Evolutionary conservation across 441 rosid species (phyloP).

Genomic region (Euphorbia schlechtendalii): DNA sequence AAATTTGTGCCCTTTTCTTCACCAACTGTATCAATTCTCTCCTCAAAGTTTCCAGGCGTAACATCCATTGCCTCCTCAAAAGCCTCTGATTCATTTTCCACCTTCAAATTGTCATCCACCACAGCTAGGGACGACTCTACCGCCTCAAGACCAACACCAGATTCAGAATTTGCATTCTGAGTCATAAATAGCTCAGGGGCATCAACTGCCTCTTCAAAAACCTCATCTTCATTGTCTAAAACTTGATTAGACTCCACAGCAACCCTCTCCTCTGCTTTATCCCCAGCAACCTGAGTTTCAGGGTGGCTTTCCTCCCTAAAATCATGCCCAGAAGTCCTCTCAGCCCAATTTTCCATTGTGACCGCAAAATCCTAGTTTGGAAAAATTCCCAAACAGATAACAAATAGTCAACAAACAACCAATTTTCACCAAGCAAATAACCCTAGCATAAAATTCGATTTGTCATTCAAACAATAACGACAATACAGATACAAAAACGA

Average conservation of each 20-base stretch:
- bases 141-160: no score
- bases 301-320: slow-evolving; percentile 19
- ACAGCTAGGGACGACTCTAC: slow-evolving; percentile 7
- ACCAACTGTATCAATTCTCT: slow-evolving; percentile 14
- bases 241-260: slow-evolving; percentile 28
- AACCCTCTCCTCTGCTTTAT: slow-evolving; percentile 29
- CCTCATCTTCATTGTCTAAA: slow-evolving; percentile 49
- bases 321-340: slow-evolving; percentile 26
- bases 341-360: slow-evolving; percentile 54
- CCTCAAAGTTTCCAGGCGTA: no score
- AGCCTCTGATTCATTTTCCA: slow-evolving; percentile 37
- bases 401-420: no score
- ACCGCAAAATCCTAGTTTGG: slow-evolving; percentile 35
- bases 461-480: no score
- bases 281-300: slow-evolving; percentile 25
- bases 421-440: no score
- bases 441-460: no score
- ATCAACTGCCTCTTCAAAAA: slow-evolving; percentile 64
- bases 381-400: no score
- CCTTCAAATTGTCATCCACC: slow-evolving; percentile 21
- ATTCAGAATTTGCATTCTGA: no score
- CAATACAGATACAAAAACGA: no score
- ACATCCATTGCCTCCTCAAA: slow-evolving; percentile 53
- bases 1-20: slow-evolving; percentile 27
- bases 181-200: no score